Evolutionary conservation across 441 rosid genomes (phyloP).

Genomic region (Mallotus japonicus): DNA sequence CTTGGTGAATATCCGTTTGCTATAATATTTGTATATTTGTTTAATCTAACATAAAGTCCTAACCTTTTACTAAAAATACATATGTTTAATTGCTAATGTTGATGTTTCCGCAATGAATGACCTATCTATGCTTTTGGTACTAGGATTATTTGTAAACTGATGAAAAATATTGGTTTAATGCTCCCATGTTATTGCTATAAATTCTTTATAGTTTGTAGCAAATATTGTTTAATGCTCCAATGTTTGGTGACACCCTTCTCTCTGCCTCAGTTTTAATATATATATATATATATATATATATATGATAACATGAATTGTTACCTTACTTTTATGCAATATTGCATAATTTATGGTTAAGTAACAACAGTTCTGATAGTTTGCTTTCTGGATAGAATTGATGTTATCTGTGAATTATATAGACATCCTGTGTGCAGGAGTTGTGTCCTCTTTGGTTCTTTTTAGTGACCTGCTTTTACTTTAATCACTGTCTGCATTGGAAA

Average conservation of each 20-base stretch:
- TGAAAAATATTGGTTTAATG: neutral
- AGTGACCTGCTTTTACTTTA: neutral
- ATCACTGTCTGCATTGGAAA: neutral
- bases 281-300: too few relatives aligned
- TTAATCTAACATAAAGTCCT: neutral
- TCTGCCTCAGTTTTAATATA: too few relatives aligned
- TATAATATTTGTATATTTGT: neutral
- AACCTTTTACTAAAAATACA: neutral
- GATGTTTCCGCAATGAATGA: neutral
- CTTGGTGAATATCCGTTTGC: neutral
- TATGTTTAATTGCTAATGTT: neutral
- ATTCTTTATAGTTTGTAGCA: too few relatives aligned
- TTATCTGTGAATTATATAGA: neutral
- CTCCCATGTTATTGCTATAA: too few relatives aligned
- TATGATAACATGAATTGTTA: neutral
- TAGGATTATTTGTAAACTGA: neutral
- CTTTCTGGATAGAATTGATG: neutral
- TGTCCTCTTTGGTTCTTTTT: neutral
- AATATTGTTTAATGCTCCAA: too few relatives aligned
- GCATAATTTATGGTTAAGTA: neutral
- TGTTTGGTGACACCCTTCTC: too few relatives aligned
- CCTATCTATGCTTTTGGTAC: neutral
- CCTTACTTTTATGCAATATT: neutral
- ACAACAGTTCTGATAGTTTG: neutral
- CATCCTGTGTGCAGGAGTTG: neutral